Percentiles rank a stretch among this genome's conserved stretches.
Conservation (phyloP, 2,329 filamentous ascomycete genomes). For the Cladophialophora immunda region DNA sequence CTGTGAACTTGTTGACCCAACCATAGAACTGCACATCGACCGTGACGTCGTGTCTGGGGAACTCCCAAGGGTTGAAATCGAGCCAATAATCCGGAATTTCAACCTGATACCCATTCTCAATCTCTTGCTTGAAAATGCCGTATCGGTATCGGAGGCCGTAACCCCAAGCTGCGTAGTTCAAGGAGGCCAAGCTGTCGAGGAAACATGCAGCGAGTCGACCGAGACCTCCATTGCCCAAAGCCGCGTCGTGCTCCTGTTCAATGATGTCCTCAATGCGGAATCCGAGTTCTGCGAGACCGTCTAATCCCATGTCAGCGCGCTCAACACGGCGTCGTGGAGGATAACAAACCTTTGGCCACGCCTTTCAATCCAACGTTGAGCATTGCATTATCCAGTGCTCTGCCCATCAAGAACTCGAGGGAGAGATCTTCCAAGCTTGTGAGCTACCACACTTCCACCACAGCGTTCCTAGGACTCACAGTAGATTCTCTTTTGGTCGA, state of each 20-base stretch:
- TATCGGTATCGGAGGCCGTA: conserved; percentile 96
- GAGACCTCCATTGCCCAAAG: conserved; percentile 93
- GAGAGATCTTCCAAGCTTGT: conserved; percentile 73
- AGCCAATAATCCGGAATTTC: conserved; percentile 99
- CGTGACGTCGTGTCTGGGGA: conserved; percentile 91
- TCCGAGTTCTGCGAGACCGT: conserved; percentile 85
- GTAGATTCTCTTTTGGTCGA: conserved; percentile 92
- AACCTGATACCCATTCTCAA: conserved; percentile 96
- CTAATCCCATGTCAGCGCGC: conserved; percentile 56
- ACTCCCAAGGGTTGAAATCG: conserved; percentile 99
- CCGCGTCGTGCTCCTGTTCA: conserved; percentile 92
- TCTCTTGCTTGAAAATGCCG: conserved; percentile 99
- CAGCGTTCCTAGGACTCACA: conserved; percentile 58
- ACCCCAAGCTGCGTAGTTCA: conserved; percentile 97
- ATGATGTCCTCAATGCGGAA: conserved; percentile 98
- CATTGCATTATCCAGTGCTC: conserved; percentile 98
- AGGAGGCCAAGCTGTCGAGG: conserved; percentile 90
- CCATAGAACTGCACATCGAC: conserved; percentile 99
- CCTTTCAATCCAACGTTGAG: conserved; percentile 92
- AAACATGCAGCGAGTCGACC: conserved; percentile 96
- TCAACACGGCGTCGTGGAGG: conserved; percentile 26
- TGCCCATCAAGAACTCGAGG: conserved; percentile 96
- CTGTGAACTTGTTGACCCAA: conserved; percentile 75
- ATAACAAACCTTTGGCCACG: conserved; percentile 73
- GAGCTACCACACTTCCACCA: conserved; percentile 1